Percentiles rank a stretch among this genome's conserved stretches.
These are phyloP conservation scores for Coemansia sp. DNA, from an alignment of 192 early-diverging fungal genomes.

Conservation along the genomic window DNA sequence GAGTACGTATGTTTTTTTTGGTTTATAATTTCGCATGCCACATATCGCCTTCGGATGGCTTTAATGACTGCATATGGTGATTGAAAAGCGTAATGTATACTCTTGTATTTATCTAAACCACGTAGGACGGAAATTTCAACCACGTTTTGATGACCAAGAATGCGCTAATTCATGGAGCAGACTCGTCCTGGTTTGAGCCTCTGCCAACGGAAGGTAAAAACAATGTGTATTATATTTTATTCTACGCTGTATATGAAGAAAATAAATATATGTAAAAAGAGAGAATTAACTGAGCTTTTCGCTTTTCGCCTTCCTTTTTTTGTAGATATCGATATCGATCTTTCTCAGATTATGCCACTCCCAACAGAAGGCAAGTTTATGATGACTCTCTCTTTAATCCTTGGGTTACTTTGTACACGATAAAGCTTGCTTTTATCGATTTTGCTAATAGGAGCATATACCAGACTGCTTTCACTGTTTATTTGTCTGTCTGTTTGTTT, in stretches of 20 bases:
- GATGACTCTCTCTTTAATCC: background rate
- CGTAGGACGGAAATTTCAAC: constrained; percentile 39
- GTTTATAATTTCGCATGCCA: no score
- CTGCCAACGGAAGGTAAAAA: constrained; percentile 28
- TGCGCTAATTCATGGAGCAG: constrained; percentile 30
- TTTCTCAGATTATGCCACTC: constrained; percentile 40
- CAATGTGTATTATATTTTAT: background rate
- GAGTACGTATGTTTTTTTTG: background rate
- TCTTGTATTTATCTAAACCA: background rate
- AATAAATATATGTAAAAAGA: no score
- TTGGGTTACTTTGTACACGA: background rate
- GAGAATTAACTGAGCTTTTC: no score
- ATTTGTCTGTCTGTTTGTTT: background rate
- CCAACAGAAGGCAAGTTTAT: constrained; percentile 37
- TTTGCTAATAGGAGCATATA: background rate
- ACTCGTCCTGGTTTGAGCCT: constrained; percentile 35
- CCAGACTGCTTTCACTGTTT: background rate
- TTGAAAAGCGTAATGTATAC: background rate
- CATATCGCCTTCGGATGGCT: no score
- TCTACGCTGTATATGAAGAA: no score
- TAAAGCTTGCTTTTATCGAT: no score
- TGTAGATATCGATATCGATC: constrained; percentile 45
- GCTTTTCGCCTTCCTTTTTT: background rate
- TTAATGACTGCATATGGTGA: no score
- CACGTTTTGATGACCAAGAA: constrained; percentile 37